Conservation (phyloP, 2,329 filamentous ascomycete species). For the Lojkania enalia region DNA sequence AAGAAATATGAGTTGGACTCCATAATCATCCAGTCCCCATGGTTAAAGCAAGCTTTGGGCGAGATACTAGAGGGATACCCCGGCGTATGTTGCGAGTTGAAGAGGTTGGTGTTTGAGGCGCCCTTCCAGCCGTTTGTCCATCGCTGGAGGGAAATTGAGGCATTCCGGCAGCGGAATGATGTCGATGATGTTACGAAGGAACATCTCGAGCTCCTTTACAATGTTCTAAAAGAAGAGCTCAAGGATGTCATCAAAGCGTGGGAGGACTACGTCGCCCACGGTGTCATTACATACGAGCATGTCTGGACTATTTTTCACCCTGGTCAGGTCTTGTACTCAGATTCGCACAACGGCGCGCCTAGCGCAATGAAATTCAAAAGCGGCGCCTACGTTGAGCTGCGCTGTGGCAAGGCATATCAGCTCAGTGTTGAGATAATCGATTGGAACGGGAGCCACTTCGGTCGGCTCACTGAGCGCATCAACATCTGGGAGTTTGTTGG, state of each 20-base stretch:
- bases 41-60: conserved; percentile 60
- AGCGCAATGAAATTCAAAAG: conserved; percentile 24
- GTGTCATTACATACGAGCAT: conserved; percentile 44
- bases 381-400: conserved; percentile 23
- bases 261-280: conserved; percentile 42
- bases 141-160: conserved; percentile 55
- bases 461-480: conserved; percentile 24
- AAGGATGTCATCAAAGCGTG: conserved; percentile 43
- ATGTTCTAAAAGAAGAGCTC: conserved; percentile 44
- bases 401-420: conserved; percentile 26
- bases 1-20: conserved; percentile 65
- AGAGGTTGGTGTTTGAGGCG: conserved; percentile 62
- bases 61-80: conserved; percentile 62
- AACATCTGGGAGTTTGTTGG: conserved; percentile 64
- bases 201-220: conserved; percentile 44
- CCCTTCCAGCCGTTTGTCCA: conserved; percentile 68
- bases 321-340: conserved; percentile 25
- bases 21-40: conserved; percentile 65
- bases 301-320: conserved; percentile 51
- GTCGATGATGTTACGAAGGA: conserved; percentile 28
- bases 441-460: conserved; percentile 38
- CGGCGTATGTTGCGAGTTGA: conserved; percentile 61
- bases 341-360: conserved; percentile 26
- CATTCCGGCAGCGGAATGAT: conserved; percentile 18
- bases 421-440: conserved; percentile 33